phyloP scores from a whole-genome alignment of 2,329 filamentous ascomycete genomes.

The Colletotrichum destructivum region DNA sequence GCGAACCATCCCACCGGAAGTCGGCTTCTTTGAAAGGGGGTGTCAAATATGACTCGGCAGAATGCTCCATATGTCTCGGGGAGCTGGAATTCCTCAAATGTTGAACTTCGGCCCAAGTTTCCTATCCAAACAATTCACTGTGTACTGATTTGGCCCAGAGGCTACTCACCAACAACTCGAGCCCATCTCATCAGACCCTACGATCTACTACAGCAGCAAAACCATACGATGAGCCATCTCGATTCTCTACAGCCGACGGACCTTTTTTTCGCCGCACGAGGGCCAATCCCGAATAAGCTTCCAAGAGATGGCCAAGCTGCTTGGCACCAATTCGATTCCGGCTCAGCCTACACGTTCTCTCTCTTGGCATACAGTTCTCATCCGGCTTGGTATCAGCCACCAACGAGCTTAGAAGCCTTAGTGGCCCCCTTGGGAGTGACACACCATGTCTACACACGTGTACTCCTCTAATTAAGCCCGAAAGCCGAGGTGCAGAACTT shows the following conservation, averaged over 20 bases:
- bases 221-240: background rate
- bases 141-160: background rate
- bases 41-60: no score
- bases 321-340: slow-evolving; percentile 13
- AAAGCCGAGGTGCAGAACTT: background rate
- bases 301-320: slow-evolving; percentile 11
- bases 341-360: slow-evolving; percentile 12
- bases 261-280: background rate
- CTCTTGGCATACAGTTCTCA: slow-evolving; percentile 15
- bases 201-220: background rate
- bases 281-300: slow-evolving; percentile 11
- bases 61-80: background rate
- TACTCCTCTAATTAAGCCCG: no score
- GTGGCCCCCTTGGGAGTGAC: no score
- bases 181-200: background rate
- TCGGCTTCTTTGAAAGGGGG: background rate
- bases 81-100: background rate
- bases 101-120: background rate
- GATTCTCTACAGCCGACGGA: background rate
- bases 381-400: slow-evolving; percentile 37
- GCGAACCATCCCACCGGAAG: background rate
- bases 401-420: background rate
- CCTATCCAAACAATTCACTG: background rate
- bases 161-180: background rate
- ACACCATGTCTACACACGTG: background rate